Base-by-base conservation (phyloP, 345 rosid species). In the Limnanthes douglasii region DNA sequence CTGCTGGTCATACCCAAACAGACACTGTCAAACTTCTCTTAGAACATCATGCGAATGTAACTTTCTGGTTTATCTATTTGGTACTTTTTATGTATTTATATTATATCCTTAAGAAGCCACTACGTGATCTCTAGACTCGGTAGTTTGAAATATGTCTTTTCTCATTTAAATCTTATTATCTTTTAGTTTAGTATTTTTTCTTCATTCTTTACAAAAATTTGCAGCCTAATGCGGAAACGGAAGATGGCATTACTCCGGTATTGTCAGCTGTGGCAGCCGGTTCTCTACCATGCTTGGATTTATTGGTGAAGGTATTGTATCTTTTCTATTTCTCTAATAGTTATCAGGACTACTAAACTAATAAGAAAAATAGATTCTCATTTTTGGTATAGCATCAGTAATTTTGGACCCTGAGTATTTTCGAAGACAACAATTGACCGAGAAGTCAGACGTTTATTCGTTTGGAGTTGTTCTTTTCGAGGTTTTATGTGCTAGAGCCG, bases 241-340 rank as follows among this genome's bases (percentile, higher is more conserved):
- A 83, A 57, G 97, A 88, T 60, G 29, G 45, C 55, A 61, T 79
- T 47, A 83, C 97, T 6, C 95, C 95, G 4, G 28, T 88, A 33
- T 48, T 88, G 61, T 83, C 97, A 25, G 70, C 95, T 12, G 95
- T 88, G 0, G 97, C 97, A 18, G 97, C 97, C 3, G 74, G 75
- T 57, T 88, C 97, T 45, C 47, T 74, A 18, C 50, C 78, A 28
- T 76, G 93, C 65, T 45, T 70, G 45, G 93, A 83, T 42, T 61
- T 69, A 43, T 51, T 88, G 39, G 61, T 83, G 54, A 70, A 88
- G 97, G 97, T 81, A n/a, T n/a, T n/a, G n/a, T n/a, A n/a, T n/a
- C n/a, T n/a, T n/a, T n/a, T n/a, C n/a, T n/a, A n/a, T n/a, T n/a
- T n/a, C n/a, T n/a, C n/a, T n/a, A n/a, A n/a, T n/a, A n/a, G n/a